A percentile compares a stretch with the other conserved stretches of the same genome.
Evolutionary conservation across 2,329 filamentous ascomycete species (phyloP).

Genomic region (Calonectria ilicicola): DNA sequence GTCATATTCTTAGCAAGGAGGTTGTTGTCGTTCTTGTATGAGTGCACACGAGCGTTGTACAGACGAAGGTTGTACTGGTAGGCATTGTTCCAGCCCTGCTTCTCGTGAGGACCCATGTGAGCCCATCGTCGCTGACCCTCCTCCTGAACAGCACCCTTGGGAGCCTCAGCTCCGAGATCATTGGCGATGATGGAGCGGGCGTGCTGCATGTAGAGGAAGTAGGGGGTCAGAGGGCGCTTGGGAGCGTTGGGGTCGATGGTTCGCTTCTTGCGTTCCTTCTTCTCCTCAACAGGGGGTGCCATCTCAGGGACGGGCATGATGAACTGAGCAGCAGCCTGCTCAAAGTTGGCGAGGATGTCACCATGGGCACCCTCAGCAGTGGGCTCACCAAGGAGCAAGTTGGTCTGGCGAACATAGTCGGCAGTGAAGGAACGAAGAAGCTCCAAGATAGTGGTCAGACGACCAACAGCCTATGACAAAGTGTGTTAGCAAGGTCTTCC

Average conservation of each 20-base stretch:
- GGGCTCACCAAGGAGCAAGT: constrained; percentile 79
- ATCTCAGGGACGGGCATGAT: constrained; percentile 54
- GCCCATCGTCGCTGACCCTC: constrained; percentile 91
- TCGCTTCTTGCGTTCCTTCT: constrained; percentile 92
- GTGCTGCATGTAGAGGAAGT: constrained; percentile 94
- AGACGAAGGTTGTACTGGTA: constrained; percentile 76
- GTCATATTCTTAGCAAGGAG: constrained; percentile 69
- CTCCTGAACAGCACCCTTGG: constrained; percentile 88
- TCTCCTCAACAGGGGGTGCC: constrained; percentile 68
- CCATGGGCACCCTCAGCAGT: constrained; percentile 61
- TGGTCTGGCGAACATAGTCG: constrained; percentile 90
- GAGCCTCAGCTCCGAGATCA: constrained; percentile 79
- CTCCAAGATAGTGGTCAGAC: constrained; percentile 82
- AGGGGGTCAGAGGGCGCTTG: constrained; percentile 93
- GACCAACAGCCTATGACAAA: constrained; percentile 55
- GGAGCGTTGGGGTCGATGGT: constrained; percentile 92
- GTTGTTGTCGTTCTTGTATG: constrained; percentile 71
- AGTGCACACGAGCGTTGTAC: constrained; percentile 74
- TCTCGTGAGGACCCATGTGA: constrained; percentile 79
- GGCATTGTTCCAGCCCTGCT: constrained; percentile 75
- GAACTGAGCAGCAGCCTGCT: constrained; percentile 61
- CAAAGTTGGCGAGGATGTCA: constrained; percentile 63
- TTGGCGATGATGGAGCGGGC: constrained; percentile 85
- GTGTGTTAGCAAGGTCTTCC: constrained; percentile 49
- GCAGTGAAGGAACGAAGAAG: constrained; percentile 83